Base-by-base conservation (phyloP, 805 yeast genomes). In the Metschnikowia colocasiae region DNA sequence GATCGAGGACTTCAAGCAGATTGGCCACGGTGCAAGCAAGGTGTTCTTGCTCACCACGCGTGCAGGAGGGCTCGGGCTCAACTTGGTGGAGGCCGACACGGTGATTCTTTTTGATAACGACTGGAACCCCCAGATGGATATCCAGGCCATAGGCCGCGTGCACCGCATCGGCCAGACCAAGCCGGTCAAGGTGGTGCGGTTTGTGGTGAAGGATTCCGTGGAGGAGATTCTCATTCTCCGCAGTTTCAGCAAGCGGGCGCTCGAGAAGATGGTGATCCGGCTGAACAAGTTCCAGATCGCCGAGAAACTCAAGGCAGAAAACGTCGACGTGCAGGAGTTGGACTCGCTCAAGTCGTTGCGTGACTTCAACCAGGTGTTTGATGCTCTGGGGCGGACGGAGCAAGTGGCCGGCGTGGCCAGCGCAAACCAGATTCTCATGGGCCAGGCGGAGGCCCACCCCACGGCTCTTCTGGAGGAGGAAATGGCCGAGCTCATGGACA, bases 111-210 rank as follows among this genome's bases (percentile, higher is more conserved):
- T 88, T 60, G 99, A 92, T 59, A 85, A 89, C 47, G 99, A 92
- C 61, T 92, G 97, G 96, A 92, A 92, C 59, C 99, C 98, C 0
- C 97, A 92, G 60, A 95, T 89, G 52, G 98, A 92, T 65, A 69
- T 90, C 43, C 99, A 92, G 63, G 98, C 98, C 0, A 92, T 92
- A 81, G 98, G 91, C 58, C 75, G 99, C 46, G 95, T 87, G 10
- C 98, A 92, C 62, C 74, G 99, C 59, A 88, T 94, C 46, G 98
- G 98, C 0, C 99, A 92, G 63, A 75, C 71, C 1, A 81, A 78
- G 46, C 97, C 97, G 1, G 96, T 91, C 4, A 73, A 87, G 19
- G 79, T 92, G 1, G 88, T 84, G 61, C 75, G 98, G 51, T 74
- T 94, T 20, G 83, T 90, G 15, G 77, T 87, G 8, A 78, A 80